phyloP scores from a whole-genome alignment of 352 stramenopile species.

The Phytophthora capsici region DNA sequence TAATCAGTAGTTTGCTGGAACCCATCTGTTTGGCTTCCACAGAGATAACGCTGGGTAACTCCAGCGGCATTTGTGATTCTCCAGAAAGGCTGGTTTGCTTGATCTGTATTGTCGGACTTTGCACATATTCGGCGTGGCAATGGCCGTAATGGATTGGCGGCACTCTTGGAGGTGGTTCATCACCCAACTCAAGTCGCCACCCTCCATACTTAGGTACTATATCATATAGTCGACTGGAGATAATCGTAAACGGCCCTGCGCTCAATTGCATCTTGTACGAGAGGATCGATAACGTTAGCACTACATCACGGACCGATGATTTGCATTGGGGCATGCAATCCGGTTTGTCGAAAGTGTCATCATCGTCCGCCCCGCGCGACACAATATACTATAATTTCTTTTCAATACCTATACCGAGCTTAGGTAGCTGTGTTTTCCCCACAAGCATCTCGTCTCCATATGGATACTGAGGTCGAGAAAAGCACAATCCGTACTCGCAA shows the following conservation, averaged over 20 bases:
- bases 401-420: constrained; percentile 10
- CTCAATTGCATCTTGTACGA: constrained; percentile 8
- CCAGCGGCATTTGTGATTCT: constrained; percentile 1
- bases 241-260: constrained; percentile 7
- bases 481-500: too few relatives aligned
- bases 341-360: constrained; percentile 1
- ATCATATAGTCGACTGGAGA: neutral
- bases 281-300: constrained; percentile 1
- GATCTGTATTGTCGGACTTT: constrained; percentile 14
- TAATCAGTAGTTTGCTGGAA: constrained; percentile 10
- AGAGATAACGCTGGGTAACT: constrained; percentile 4
- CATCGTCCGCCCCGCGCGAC: neutral
- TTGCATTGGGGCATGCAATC: neutral
- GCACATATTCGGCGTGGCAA: constrained; percentile 1
- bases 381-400: constrained; percentile 5
- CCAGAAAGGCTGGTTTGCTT: constrained; percentile 4
- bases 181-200: constrained; percentile 2
- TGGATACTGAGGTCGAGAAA: too few relatives aligned
- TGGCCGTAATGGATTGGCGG: neutral
- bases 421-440: neutral
- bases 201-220: constrained; percentile 1
- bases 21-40: neutral
- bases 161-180: constrained; percentile 1
- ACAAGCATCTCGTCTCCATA: constrained; percentile 10
- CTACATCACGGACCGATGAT: neutral